Evolutionary conservation across 768 basidiomycete species (phyloP), one percentile per base, ranked within the genome.

Genomic region (Boletus tomentosulus): DNA sequence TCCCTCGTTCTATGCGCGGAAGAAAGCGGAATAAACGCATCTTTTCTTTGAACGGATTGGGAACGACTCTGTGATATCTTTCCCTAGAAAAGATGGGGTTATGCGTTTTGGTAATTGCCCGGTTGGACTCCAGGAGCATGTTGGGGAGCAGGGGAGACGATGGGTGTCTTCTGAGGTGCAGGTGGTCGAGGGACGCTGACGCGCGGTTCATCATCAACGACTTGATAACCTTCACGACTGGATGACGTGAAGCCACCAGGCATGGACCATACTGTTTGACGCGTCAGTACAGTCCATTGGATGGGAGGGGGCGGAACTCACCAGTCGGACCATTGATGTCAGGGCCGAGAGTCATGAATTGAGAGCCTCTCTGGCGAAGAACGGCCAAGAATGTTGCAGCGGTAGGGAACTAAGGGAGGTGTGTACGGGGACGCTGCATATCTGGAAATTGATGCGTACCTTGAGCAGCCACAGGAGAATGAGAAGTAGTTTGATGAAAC

Each of bases 241-340:
- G 68, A 60, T 5, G 82, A 79, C 1, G 83, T 82, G 59, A 86
- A 84, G 1, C 84, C 84, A 13, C 86, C 86, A 4, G 86, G 86
- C 86, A 88, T 88, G 19, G 85, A 80, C 86, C 86, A 88, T 15
- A 88, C 86, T 88, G 54, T 28, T 46, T 31, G 15, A 10, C 24
- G n/a, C 7, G 7, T 47, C 33, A 37, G 46, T 7, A 10, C 27
- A 1, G 9, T 33, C 24, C 11, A 6, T n/a, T 22, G 31, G 4
- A 13, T 5, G 8, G n/a, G 7, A 15, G 16, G 2, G 27, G 19
- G 6, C 28, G 15, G n/a, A 8, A 55, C 56, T 69, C 58, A 81
- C 86, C 81, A 19, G 86, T 85, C 24, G 83, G 77, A 6, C 84
- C 83, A 55, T 67, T 72, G 6, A 78, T 57, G 54, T 82, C 83